phyloP scores from a whole-genome alignment of 2,329 filamentous ascomycete genomes.

The Fusarium sp. region DNA sequence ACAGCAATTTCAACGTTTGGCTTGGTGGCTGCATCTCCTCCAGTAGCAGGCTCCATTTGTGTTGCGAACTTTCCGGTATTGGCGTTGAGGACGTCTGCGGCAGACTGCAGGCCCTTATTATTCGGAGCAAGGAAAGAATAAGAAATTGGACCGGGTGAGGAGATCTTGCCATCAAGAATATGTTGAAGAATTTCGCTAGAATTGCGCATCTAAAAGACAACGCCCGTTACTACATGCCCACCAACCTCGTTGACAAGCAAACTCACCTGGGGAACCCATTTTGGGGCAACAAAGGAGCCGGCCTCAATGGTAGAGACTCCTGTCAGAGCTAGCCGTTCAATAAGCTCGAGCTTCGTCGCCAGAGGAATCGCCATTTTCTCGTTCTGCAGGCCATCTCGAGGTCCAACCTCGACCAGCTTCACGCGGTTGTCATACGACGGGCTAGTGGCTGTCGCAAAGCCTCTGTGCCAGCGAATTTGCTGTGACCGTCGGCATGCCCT shows the following conservation, averaged over 20 bases:
- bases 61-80: slow-evolving; percentile 65
- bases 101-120: slow-evolving; percentile 76
- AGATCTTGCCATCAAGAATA: slow-evolving; percentile 69
- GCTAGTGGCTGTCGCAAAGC: slow-evolving; percentile 57
- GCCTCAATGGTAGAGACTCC: slow-evolving; percentile 82
- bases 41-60: slow-evolving; percentile 60
- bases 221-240: slow-evolving; percentile 24
- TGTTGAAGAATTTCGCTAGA: slow-evolving; percentile 80
- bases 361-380: slow-evolving; percentile 79
- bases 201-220: slow-evolving; percentile 76
- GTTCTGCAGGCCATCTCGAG: slow-evolving; percentile 89
- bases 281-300: slow-evolving; percentile 85
- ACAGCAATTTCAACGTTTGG: slow-evolving; percentile 79
- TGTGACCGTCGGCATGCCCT: slow-evolving; percentile 56
- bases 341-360: slow-evolving; percentile 81
- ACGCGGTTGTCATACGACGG: slow-evolving; percentile 60
- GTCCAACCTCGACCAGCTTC: slow-evolving; percentile 84
- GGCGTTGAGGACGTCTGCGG: slow-evolving; percentile 65
- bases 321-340: slow-evolving; percentile 75
- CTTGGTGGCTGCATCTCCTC: slow-evolving; percentile 57
- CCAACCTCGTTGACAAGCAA: slow-evolving; percentile 1
- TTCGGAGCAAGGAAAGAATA: slow-evolving; percentile 89
- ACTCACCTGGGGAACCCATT: slow-evolving; percentile 83
- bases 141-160: slow-evolving; percentile 69
- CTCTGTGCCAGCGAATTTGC: slow-evolving; percentile 51